These are phyloP conservation scores for Talaromyces atroroseus DNA, from an alignment of 2,329 filamentous ascomycete species.

Conservation along the genomic window DNA sequence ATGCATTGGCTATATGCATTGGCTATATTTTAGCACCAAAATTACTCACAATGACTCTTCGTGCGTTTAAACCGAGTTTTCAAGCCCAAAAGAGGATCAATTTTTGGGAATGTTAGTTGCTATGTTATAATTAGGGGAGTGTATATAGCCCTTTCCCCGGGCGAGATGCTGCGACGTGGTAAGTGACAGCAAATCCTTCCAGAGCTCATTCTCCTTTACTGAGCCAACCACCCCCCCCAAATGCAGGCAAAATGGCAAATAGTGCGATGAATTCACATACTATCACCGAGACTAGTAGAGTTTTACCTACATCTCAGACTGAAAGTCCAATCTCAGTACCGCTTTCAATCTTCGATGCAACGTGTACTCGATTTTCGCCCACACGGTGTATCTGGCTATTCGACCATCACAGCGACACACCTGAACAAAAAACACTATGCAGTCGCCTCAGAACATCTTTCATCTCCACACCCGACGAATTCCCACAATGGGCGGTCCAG, in stretches of 20 bases:
- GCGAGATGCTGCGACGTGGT: no score
- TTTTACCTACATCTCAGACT: not conserved
- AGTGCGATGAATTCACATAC: not conserved
- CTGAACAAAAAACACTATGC: not conserved
- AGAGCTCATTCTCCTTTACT: not conserved
- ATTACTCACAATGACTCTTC: not conserved
- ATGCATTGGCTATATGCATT: no score
- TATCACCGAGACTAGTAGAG: not conserved
- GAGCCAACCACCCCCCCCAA: not conserved
- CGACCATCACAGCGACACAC: not conserved
- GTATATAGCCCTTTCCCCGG: no score
- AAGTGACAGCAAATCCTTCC: no score
- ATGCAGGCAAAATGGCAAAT: not conserved
- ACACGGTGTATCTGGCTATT: not conserved
- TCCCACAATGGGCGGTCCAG: constrained; percentile 41
- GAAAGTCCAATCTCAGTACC: not conserved
- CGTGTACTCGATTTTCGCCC: not conserved
- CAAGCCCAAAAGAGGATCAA: no score
- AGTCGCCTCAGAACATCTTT: constrained; percentile 22
- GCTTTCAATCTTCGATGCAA: not conserved
- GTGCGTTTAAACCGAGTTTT: no score
- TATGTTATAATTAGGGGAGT: no score
- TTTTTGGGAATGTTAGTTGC: no score
- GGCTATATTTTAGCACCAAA: not conserved
- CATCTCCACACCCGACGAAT: constrained; percentile 31